Evolutionary conservation across 768 basidiomycete species (phyloP).

Genomic region (Phlegmacium glaucopus): DNA sequence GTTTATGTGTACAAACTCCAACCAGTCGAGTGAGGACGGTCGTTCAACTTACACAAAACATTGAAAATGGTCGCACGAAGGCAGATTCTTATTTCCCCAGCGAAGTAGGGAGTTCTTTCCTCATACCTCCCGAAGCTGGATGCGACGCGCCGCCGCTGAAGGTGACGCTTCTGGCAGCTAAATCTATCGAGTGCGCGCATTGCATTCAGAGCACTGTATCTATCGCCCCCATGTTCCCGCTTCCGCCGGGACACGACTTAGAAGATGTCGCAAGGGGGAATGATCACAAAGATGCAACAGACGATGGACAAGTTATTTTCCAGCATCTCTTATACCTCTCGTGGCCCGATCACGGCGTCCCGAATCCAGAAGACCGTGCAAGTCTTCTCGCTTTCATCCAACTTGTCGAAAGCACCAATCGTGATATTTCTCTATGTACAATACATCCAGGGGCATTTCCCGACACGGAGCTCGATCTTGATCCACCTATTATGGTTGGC

Average conservation of each 20-base stretch:
- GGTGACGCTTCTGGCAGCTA: slow-evolving; percentile 52
- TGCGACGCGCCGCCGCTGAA: slow-evolving; percentile 40
- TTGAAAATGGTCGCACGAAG: slow-evolving; percentile 70
- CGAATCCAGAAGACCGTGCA: slow-evolving; percentile 53
- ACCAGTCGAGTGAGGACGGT: slow-evolving; percentile 62
- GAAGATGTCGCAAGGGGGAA: slow-evolving; percentile 7
- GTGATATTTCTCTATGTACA: slow-evolving; percentile 32
- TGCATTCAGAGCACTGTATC: slow-evolving; percentile 63
- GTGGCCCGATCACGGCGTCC: slow-evolving; percentile 89
- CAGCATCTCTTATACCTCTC: slow-evolving; percentile 69
- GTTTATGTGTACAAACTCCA: neutral
- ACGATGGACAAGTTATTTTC: slow-evolving; percentile 45
- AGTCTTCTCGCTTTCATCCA: slow-evolving; percentile 58
- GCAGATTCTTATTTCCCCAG: slow-evolving; percentile 77
- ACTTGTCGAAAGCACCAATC: slow-evolving; percentile 64
- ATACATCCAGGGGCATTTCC: slow-evolving; percentile 16
- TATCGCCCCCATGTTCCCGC: slow-evolving; percentile 34
- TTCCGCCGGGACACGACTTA: slow-evolving; percentile 5
- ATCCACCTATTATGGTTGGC: slow-evolving; percentile 77
- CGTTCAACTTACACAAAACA: slow-evolving; percentile 74
- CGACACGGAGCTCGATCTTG: slow-evolving; percentile 36
- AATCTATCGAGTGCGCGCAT: slow-evolving; percentile 49
- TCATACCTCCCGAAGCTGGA: slow-evolving; percentile 44
- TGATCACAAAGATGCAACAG: slow-evolving; percentile 16
- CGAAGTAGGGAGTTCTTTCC: slow-evolving; percentile 47